A percentile compares a stretch with the other conserved stretches of the same genome.
These are phyloP conservation scores for Aspergillus sp. DNA, from an alignment of 2,329 filamentous ascomycete genomes.

Conservation along the genomic window DNA sequence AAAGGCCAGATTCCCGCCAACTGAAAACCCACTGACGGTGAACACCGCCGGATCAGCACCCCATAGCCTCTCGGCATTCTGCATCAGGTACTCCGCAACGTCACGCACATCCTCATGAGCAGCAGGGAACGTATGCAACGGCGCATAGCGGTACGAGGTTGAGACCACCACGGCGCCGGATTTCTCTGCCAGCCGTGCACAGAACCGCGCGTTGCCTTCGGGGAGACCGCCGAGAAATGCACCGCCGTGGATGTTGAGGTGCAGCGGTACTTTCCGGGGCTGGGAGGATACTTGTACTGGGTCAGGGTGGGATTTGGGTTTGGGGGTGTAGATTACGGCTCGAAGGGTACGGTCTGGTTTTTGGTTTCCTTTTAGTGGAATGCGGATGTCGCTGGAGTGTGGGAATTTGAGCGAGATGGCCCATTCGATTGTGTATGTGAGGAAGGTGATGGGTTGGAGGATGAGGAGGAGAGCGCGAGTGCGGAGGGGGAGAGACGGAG, in stretches of 20 bases:
- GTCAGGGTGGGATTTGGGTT: neutral
- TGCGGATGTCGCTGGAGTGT: neutral
- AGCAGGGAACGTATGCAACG: slow-evolving; percentile 42
- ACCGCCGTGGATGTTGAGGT: slow-evolving; percentile 17
- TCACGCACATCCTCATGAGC: slow-evolving; percentile 47
- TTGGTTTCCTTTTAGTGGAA: slow-evolving; percentile 3
- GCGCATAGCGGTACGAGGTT: slow-evolving; percentile 44
- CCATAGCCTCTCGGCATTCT: slow-evolving; percentile 37
- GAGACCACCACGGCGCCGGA: slow-evolving; percentile 45
- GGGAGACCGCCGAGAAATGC: slow-evolving; percentile 14
- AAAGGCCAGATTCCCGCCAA: slow-evolving; percentile 48
- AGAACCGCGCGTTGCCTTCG: slow-evolving; percentile 15
- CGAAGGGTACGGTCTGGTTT: slow-evolving; percentile 6
- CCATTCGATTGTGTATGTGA: slow-evolving; percentile 40
- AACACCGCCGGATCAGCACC: slow-evolving; percentile 30
- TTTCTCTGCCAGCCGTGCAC: slow-evolving; percentile 31
- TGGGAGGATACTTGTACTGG: neutral
- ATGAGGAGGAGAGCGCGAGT: slow-evolving; percentile 47
- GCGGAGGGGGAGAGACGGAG: slow-evolving; percentile 36
- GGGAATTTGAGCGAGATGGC: slow-evolving; percentile 13
- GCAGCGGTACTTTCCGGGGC: neutral
- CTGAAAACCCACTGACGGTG: slow-evolving; percentile 47
- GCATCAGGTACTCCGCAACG: slow-evolving; percentile 41
- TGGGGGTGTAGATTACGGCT: slow-evolving; percentile 8
- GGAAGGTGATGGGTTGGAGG: slow-evolving; percentile 43